Conservation (phyloP, 2,329 filamentous ascomycete genomes). For the Fonsecaea erecta region DNA sequence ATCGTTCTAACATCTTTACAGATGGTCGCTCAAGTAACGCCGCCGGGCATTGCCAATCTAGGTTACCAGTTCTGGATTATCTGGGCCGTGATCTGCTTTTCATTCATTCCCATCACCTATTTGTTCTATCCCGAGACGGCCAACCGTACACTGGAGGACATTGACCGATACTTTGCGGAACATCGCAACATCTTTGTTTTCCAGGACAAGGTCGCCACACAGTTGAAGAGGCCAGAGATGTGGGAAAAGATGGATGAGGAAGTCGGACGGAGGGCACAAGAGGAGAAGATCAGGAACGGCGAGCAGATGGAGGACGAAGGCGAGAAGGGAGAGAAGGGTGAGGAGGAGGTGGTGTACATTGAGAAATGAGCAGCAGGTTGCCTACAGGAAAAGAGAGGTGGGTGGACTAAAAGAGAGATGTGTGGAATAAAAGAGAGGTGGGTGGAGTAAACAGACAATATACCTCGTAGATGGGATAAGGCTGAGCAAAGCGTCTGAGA, state of each 20-base stretch:
- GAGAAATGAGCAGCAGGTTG: constrained; percentile 18
- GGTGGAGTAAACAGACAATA: neutral
- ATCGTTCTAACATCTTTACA: neutral
- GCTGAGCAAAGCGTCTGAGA: too few species aligned
- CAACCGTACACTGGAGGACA: constrained; percentile 42
- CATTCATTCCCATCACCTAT: constrained; percentile 41
- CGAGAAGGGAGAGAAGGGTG: constrained; percentile 15
- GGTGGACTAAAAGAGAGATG: neutral
- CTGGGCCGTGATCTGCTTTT: constrained; percentile 39
- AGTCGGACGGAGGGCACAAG: constrained; percentile 21
- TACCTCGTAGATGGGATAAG: neutral
- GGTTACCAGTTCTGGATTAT: constrained; percentile 43
- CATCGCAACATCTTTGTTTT: constrained; percentile 33
- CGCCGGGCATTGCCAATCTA: constrained; percentile 41
- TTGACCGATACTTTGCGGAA: constrained; percentile 41
- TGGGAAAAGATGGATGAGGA: constrained; percentile 30
- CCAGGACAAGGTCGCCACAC: constrained; percentile 34
- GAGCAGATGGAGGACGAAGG: constrained; percentile 4
- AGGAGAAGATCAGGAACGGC: constrained; percentile 26
- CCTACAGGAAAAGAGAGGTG: neutral
- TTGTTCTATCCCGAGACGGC: constrained; percentile 43
- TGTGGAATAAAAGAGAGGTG: too few species aligned
- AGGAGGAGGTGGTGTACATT: constrained; percentile 21
- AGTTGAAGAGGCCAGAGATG: constrained; percentile 30
- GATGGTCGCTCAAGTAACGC: constrained; percentile 44